Conservation (phyloP, 2,329 filamentous ascomycete species). For the Pseudocercospora macadamiae region DNA sequence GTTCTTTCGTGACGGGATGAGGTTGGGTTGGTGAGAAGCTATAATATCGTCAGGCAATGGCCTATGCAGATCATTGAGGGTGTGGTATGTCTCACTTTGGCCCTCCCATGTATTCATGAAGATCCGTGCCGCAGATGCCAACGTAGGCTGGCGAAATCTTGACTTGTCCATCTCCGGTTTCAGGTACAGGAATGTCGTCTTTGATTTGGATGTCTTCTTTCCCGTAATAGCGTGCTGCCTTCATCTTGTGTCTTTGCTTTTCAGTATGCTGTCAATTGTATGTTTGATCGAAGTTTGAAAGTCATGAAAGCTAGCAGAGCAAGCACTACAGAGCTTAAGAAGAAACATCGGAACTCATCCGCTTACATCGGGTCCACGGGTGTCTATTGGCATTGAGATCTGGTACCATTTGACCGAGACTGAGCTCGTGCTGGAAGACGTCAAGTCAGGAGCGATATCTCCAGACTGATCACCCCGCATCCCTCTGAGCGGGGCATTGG, state of each 20-base stretch:
- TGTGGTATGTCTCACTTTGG: slow-evolving; percentile 33
- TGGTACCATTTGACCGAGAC: slow-evolving; percentile 16
- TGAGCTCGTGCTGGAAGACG: slow-evolving; percentile 12
- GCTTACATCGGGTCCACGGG: background rate
- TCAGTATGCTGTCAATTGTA: background rate
- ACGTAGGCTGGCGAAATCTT: slow-evolving; percentile 50
- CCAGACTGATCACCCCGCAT: slow-evolving; percentile 6
- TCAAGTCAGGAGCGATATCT: slow-evolving; percentile 17
- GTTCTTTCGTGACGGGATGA: slow-evolving; percentile 61
- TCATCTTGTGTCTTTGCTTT: slow-evolving; percentile 45
- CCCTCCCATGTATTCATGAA: slow-evolving; percentile 40
- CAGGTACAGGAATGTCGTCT: slow-evolving; percentile 50
- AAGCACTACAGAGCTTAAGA: background rate
- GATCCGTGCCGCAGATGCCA: slow-evolving; percentile 55
- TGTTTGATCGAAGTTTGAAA: background rate
- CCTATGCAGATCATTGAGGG: background rate
- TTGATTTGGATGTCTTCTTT: slow-evolving; percentile 60
- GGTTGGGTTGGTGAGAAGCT: slow-evolving; percentile 55
- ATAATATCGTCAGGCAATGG: slow-evolving; percentile 25
- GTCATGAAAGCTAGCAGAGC: background rate
- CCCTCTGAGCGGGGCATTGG: background rate
- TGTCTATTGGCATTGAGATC: background rate
- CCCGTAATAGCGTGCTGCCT: slow-evolving; percentile 59
- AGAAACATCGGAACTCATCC: background rate
- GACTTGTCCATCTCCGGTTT: slow-evolving; percentile 56